Evolutionary conservation across 768 basidiomycete genomes (phyloP).

Genomic region (Rickenella mellea): DNA sequence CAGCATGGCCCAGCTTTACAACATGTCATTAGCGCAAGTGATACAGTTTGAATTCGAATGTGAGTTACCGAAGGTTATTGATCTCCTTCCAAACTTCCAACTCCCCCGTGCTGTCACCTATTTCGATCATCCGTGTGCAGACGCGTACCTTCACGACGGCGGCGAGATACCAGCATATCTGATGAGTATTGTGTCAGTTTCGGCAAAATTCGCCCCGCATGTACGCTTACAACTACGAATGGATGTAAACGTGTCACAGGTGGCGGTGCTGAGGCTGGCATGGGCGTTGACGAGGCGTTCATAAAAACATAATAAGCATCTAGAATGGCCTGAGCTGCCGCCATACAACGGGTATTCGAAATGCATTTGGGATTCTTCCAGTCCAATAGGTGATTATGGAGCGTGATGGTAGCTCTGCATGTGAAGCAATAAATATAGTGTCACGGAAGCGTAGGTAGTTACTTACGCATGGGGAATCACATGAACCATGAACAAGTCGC

Average conservation of each 20-base stretch:
- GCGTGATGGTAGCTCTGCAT: constrained; percentile 72
- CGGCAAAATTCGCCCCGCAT: not conserved
- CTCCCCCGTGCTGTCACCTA: constrained; percentile 64
- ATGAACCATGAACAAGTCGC: constrained; percentile 80
- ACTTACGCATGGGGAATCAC: constrained; percentile 80
- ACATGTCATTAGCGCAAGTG: not conserved
- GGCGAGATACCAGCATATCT: constrained; percentile 90
- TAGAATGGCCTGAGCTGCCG: constrained; percentile 67
- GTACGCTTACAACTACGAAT: constrained; percentile 58
- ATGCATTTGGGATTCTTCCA: constrained; percentile 54
- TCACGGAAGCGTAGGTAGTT: constrained; percentile 5
- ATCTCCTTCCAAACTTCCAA: constrained; percentile 83
- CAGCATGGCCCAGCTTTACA: constrained; percentile 71
- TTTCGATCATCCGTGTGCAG: constrained; percentile 80
- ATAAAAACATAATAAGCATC: constrained; percentile 49
- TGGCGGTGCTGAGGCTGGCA: constrained; percentile 50
- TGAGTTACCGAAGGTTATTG: constrained; percentile 61
- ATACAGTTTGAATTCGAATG: not conserved
- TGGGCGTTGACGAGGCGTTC: not conserved
- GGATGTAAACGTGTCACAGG: constrained; percentile 75
- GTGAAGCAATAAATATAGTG: constrained; percentile 1
- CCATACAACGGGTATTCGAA: constrained; percentile 66
- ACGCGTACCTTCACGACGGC: constrained; percentile 80
- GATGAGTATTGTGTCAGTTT: not conserved
- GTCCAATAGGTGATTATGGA: constrained; percentile 79